phyloP scores from a whole-genome alignment of 306 rosid species.

The Castanospermum australe region DNA sequence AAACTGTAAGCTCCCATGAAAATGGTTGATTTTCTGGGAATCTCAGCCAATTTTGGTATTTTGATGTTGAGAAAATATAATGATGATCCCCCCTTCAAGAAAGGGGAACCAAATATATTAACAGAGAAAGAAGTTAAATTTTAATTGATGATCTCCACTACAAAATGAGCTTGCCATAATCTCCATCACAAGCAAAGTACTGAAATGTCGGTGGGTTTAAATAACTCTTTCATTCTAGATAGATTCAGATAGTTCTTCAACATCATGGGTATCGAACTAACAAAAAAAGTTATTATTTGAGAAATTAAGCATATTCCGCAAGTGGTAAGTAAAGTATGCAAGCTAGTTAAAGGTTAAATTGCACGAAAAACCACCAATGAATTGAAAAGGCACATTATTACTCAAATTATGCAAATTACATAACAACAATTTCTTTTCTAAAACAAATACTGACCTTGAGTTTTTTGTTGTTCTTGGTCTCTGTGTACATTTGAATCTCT shows the following conservation, averaged over 20 bases:
- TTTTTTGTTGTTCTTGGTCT: slow-evolving; percentile 96
- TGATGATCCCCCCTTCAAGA: background rate
- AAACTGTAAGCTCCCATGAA: background rate
- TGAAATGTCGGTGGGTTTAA: background rate
- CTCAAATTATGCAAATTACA: slow-evolving; percentile 2
- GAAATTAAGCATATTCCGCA: background rate
- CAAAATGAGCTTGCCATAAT: background rate
- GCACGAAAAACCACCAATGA: background rate
- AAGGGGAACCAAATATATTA: background rate
- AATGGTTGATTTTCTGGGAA: background rate
- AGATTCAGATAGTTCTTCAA: background rate
- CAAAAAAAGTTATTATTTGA: background rate
- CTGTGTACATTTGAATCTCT: slow-evolving; percentile 97
- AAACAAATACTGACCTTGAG: slow-evolving; percentile 69
- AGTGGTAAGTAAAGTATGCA: background rate
- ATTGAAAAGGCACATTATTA: background rate
- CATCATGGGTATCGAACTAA: background rate
- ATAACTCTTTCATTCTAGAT: background rate
- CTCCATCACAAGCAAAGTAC: background rate
- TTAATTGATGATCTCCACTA: background rate
- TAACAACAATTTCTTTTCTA: slow-evolving; percentile 6
- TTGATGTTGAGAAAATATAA: background rate
- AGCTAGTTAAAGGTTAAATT: slow-evolving; percentile 9
- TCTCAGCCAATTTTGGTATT: background rate
- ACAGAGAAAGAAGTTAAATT: background rate